These are phyloP conservation scores for Fraxinus angustifolia DNA, from an alignment of 305 asterid species.

Conservation along the genomic window DNA sequence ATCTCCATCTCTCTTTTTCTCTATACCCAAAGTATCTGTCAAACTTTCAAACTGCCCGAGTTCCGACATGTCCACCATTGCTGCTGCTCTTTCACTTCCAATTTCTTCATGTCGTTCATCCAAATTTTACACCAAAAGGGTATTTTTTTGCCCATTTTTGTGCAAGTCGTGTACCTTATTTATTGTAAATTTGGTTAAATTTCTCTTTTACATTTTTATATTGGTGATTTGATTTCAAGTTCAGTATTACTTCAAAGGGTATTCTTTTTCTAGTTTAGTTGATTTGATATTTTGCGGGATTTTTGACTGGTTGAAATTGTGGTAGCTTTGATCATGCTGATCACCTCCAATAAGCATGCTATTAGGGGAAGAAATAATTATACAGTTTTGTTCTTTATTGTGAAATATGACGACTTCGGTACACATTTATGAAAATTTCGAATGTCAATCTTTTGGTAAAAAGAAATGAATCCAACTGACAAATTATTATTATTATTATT, in stretches of 20 bases:
- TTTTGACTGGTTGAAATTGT: background rate
- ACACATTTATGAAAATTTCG: too few relatives aligned
- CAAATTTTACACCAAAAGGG: conserved; percentile 51
- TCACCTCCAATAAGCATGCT: too few relatives aligned
- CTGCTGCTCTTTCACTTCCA: conserved; percentile 67
- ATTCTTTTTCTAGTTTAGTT: background rate
- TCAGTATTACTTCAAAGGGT: background rate
- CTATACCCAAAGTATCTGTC: conserved; percentile 22
- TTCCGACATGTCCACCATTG: conserved; percentile 70
- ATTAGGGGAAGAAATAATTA: too few relatives aligned
- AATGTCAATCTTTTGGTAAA: too few relatives aligned
- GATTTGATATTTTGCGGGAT: background rate
- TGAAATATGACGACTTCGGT: too few relatives aligned
- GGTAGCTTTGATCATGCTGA: too few relatives aligned
- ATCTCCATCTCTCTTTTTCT: conserved; percentile 17
- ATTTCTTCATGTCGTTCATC: conserved; percentile 46
- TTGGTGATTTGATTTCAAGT: background rate
- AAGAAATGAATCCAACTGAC: too few relatives aligned
- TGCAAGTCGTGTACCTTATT: background rate
- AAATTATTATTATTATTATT: too few relatives aligned
- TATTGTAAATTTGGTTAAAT: background rate
- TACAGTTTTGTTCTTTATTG: too few relatives aligned
- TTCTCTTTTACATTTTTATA: background rate
- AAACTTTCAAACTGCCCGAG: conserved; percentile 17
- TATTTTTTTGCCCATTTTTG: conserved; percentile 11